Conservation (phyloP, 345 rosid genomes). For the Sisymbrium irio region DNA sequence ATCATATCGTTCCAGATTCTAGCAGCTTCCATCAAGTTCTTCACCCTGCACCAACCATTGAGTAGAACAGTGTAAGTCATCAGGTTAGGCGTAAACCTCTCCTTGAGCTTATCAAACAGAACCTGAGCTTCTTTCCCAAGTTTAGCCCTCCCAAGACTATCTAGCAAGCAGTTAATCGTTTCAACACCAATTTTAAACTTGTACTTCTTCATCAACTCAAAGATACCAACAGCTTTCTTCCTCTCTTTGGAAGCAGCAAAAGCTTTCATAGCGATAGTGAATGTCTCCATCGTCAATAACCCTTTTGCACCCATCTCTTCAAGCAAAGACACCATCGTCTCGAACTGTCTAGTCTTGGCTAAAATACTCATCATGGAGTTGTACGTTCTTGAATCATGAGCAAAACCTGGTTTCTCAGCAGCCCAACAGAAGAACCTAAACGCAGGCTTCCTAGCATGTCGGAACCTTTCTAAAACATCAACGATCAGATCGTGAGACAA, state of each 20-base stretch:
- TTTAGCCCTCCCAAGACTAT: conserved; percentile 75
- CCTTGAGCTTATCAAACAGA: conserved; percentile 65
- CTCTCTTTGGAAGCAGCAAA: conserved; percentile 92
- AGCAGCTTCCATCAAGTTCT: conserved; percentile 89
- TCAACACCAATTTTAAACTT: conserved; percentile 63
- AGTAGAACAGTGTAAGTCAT: conserved; percentile 73
- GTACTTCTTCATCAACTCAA: conserved; percentile 89
- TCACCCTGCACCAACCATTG: conserved; percentile 75
- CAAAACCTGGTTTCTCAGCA: conserved; percentile 50
- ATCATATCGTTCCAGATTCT: conserved; percentile 86
- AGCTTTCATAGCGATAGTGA: conserved; percentile 65
- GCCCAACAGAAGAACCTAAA: conserved; percentile 90
- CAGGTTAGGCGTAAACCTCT: conserved; percentile 70
- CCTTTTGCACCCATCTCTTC: conserved; percentile 82
- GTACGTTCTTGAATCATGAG: conserved; percentile 74
- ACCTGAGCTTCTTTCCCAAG: conserved; percentile 80
- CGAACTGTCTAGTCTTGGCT: conserved; percentile 77
- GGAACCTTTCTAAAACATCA: conserved; percentile 58
- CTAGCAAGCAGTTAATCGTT: conserved; percentile 71
- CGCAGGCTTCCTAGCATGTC: conserved; percentile 84
- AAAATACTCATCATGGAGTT: conserved; percentile 71
- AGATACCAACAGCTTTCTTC: conserved; percentile 80
- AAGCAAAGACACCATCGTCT: conserved; percentile 79
- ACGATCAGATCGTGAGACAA: conserved; percentile 59
- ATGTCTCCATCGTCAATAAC: conserved; percentile 65